These are phyloP conservation scores for Puccinia novopanici DNA, from an alignment of 1,284 basidiomycete genomes.

Conservation along the genomic window DNA sequence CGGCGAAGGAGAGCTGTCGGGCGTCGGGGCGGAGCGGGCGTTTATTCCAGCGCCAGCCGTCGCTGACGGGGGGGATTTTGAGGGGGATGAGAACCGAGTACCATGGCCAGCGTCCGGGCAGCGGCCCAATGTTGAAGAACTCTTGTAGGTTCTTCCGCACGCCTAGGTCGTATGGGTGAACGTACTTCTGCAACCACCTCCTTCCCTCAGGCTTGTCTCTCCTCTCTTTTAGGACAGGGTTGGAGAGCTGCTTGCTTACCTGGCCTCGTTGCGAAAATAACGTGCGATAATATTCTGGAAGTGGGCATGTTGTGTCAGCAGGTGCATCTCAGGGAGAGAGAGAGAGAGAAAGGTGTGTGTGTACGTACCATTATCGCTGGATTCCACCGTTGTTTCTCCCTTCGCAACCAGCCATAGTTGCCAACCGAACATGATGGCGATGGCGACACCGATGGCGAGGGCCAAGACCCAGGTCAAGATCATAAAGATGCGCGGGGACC, in stretches of 20 bases:
- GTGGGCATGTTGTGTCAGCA: not conserved
- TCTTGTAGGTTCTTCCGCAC: conserved; percentile 71
- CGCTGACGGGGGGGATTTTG: conserved; percentile 77
- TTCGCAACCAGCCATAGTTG: conserved; percentile 73
- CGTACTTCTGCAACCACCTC: conserved; percentile 63
- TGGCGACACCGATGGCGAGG: conserved; percentile 68
- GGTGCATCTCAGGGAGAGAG: not conserved
- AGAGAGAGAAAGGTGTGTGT: not conserved
- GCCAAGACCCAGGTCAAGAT: conserved; percentile 41
- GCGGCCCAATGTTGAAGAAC: conserved; percentile 81
- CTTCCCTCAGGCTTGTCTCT: not conserved
- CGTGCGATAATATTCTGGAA: conserved; percentile 19
- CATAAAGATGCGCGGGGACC: conserved; percentile 13
- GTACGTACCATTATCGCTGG: conserved; percentile 71
- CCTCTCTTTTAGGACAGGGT: not conserved
- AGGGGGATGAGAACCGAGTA: conserved; percentile 80
- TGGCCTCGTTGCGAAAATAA: conserved; percentile 11
- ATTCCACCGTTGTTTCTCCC: conserved; percentile 90
- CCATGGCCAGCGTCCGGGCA: conserved; percentile 72
- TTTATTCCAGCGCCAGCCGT: conserved; percentile 81
- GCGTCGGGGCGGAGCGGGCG: conserved; percentile 64
- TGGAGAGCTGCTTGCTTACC: too few relatives aligned
- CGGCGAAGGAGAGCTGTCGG: conserved; percentile 63
- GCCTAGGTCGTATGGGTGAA: conserved; percentile 90
- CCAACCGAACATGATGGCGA: conserved; percentile 76